These are phyloP conservation scores for Huiozyma naganishii DNA, from an alignment of 805 yeast species.

Conservation along the genomic window DNA sequence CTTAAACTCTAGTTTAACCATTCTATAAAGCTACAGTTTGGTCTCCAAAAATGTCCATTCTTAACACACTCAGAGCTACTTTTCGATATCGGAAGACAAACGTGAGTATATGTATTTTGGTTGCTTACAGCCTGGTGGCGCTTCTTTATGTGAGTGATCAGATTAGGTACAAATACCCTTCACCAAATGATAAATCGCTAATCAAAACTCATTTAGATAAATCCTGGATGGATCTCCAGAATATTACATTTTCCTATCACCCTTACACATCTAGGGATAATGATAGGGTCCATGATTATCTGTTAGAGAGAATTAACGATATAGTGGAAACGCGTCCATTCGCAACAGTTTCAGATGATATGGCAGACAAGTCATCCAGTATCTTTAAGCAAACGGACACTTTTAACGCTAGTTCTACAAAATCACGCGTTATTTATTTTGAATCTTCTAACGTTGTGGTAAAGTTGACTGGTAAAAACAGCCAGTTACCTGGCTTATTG, in stretches of 20 bases:
- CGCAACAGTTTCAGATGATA: slow-evolving; percentile 31
- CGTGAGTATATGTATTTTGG: slow-evolving; percentile 42
- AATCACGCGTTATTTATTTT: slow-evolving; percentile 51
- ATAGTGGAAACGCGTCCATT: slow-evolving; percentile 22
- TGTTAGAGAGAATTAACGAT: slow-evolving; percentile 34
- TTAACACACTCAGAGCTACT: slow-evolving; percentile 31
- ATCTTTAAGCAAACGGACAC: slow-evolving; percentile 42
- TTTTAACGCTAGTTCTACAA: slow-evolving; percentile 32
- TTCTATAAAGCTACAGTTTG: no score
- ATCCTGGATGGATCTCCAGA: slow-evolving; percentile 66
- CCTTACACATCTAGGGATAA: slow-evolving; percentile 73
- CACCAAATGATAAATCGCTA: slow-evolving; percentile 29
- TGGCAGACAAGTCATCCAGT: slow-evolving; percentile 30
- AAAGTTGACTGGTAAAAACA: slow-evolving; percentile 54
- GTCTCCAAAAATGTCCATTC: not conserved
- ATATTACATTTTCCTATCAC: slow-evolving; percentile 55
- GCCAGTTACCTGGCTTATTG: slow-evolving; percentile 52
- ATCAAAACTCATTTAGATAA: slow-evolving; percentile 26
- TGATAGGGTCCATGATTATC: slow-evolving; percentile 62
- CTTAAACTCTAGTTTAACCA: no score
- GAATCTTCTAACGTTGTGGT: slow-evolving; percentile 78
- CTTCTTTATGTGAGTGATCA: slow-evolving; percentile 26
- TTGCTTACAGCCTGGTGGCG: slow-evolving; percentile 36
- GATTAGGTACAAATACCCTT: slow-evolving; percentile 6
- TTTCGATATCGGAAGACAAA: slow-evolving; percentile 70